Base-by-base conservation (phyloP, 768 basidiomycete genomes). In the Stropharia rugosoannulata region DNA sequence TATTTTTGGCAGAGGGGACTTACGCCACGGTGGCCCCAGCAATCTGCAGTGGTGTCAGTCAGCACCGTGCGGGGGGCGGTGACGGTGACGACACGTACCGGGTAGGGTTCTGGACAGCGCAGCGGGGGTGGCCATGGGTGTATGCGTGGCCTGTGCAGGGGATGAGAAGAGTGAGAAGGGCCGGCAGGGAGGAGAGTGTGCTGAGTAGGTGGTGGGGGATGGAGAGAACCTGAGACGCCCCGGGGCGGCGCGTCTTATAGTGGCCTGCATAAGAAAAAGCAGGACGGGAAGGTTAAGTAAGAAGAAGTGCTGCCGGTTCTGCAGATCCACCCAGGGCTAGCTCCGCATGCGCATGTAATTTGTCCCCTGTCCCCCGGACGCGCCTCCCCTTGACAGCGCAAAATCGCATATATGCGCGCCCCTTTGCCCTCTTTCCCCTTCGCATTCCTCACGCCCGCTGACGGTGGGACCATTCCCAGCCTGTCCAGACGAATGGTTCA, bases 21-120 rank as follows among this genome's bases (percentile, higher is more conserved):
- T 67, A 80, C 79, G 49, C 80, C 80, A 53, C 79, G 79, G 60
- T 79, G 75, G 54, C 75, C 73, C 77, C 74, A 96, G 70, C 94
- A 96, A 65, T 94, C 91, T 81, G 2, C 2, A 45, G 35, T n/a
- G 56, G 35, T 25, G 54, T 37, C 39, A 32, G 46, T 32, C 48
- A 19, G 40, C 12, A 58, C 52, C 39, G 51, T 38, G 19, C 35
- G 25, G 40, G n/a, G 16, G 32, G 3, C 10, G 29, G 46, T 12
- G 1, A 54, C 47, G 13, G 16, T 4, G 29, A 40, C 25, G 27
- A 25, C 11, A 60, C 69, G 48, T 57, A 72, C 73, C 73, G 57
- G 74, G 74, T n/a, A 75, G 55, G 18, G 58, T 45, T 39, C 62
- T 62, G 41, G 44, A 25, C 16, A 56, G 32, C 51, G 53, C 47